Percentiles rank a stretch among this genome's conserved stretches.
These are phyloP conservation scores for Fusarium armeniacum DNA, from an alignment of 2,329 filamentous ascomycete genomes.

Conservation along the genomic window DNA sequence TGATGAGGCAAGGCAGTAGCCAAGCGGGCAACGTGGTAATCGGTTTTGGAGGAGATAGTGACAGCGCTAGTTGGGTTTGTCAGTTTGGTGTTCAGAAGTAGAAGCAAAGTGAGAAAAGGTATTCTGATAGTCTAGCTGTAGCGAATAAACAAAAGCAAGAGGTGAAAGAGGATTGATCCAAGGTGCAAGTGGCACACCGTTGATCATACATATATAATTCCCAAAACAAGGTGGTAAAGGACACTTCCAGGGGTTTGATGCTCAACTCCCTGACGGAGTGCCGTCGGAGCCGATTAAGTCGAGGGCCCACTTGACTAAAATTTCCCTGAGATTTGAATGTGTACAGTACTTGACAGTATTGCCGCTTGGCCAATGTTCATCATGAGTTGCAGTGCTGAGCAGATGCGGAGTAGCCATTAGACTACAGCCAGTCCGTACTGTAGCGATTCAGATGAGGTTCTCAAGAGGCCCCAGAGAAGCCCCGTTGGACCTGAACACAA, in stretches of 20 bases:
- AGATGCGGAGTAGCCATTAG: not conserved
- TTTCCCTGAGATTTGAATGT: slow-evolving; percentile 51
- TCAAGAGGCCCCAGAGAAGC: slow-evolving; percentile 18
- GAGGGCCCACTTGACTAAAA: slow-evolving; percentile 51
- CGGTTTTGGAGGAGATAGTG: slow-evolving; percentile 26
- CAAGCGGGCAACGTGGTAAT: slow-evolving; percentile 33
- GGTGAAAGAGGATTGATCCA: slow-evolving; percentile 14
- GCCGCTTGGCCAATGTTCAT: not conserved
- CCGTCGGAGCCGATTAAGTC: slow-evolving; percentile 51
- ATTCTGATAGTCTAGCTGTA: not conserved
- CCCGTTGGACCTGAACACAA: slow-evolving; percentile 34
- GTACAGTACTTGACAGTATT: not conserved
- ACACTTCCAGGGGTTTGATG: slow-evolving; percentile 48
- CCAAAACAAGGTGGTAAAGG: slow-evolving; percentile 44
- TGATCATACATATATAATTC: slow-evolving; percentile 49
- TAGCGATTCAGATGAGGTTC: slow-evolving; percentile 34
- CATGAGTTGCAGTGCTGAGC: not conserved
- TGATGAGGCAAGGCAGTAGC: slow-evolving; percentile 18
- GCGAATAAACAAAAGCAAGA: slow-evolving; percentile 13
- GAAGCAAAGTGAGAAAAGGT: not conserved
- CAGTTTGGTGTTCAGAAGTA: not conserved
- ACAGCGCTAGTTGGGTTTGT: slow-evolving; percentile 31
- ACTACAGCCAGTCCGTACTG: not conserved
- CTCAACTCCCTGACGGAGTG: slow-evolving; percentile 49
- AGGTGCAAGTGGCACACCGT: slow-evolving; percentile 34